Base-by-base conservation (phyloP, 345 rosid species). In the Sonneratia alba region DNA sequence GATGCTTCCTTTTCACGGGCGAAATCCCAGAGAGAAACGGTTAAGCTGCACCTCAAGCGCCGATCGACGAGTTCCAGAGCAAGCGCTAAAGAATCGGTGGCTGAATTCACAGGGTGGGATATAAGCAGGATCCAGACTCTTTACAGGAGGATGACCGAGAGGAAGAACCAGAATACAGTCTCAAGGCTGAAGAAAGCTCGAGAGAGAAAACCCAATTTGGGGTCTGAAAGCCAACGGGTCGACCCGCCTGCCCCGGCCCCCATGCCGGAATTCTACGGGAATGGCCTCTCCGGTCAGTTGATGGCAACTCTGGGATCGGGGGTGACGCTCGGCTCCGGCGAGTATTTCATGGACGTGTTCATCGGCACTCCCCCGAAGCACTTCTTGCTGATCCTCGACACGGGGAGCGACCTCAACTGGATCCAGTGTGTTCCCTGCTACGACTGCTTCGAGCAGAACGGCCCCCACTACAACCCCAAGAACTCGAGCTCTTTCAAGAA, bases 371-470 rank as follows among this genome's bases (percentile, higher is more conserved):
- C 99, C 65, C 92, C 97, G 16, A 89, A 85, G 70, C 99, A 90
- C 79, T 91, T 83, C 78, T 90, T 95, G 69, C 85, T 95, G 77
- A 95, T 95, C 67, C 93, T 95, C 34, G 99, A 95, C 81, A 95
- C 99, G 13, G 97, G 97, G 7, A 94, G 97, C 79, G 97, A 94
- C 81, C 85, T 94, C 62, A 94, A 91, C 74, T 94, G 97, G 97
- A 85, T 95, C 72, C 99, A 95, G 49, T 90, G 93, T 43, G 81
- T 87, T 5, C 97, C 99, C 74, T 95, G 97, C 74, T 45, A 85
- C 67, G 99, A 85, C 73, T 95, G 99, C 80, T 95, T 95, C 80
- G 86, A 85, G 71, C 97, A 95, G 86, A 85, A 77, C 74, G 97
- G 87, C 2, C 92, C 91, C 38, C 75, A 84, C 76, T 91, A 91